Conservation (phyloP, 805 yeast genomes). For the Saccharomycopsis sp. region DNA sequence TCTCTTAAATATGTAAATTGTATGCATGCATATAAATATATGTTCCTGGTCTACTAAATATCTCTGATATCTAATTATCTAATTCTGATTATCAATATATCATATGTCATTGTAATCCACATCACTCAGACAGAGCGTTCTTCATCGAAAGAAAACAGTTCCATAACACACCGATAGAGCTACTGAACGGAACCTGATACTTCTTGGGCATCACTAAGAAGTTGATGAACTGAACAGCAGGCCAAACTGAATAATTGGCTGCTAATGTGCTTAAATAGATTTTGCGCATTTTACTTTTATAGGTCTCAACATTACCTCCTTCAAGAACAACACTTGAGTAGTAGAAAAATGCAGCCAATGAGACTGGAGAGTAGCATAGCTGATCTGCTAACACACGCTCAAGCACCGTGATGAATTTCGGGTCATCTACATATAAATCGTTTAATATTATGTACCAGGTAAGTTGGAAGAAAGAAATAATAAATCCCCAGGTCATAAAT, state of each 20-base stretch:
- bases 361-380: slow-evolving; percentile 79
- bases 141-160: slow-evolving; percentile 84
- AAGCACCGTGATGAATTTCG: slow-evolving; percentile 75
- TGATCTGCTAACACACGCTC: slow-evolving; percentile 89
- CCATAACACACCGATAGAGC: slow-evolving; percentile 86
- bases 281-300: slow-evolving; percentile 55
- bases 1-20: slow-evolving; percentile 21
- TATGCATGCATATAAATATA: too few species aligned
- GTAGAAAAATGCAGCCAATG: slow-evolving; percentile 71
- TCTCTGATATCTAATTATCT: background rate
- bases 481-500: slow-evolving; percentile 82
- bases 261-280: slow-evolving; percentile 64
- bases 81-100: background rate
- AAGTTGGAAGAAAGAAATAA: slow-evolving; percentile 76
- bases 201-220: slow-evolving; percentile 62
- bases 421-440: slow-evolving; percentile 68
- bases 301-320: slow-evolving; percentile 57
- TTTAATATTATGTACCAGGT: slow-evolving; percentile 86
- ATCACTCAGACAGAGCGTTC: slow-evolving; percentile 45
- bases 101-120: background rate
- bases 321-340: slow-evolving; percentile 82
- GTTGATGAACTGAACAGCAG: slow-evolving; percentile 71
- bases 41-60: slow-evolving; percentile 23
- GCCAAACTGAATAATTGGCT: slow-evolving; percentile 73
- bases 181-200: slow-evolving; percentile 86